These are phyloP conservation scores for Fomitopsis betulina DNA, from an alignment of 1,284 basidiomycete species.

Conservation along the genomic window DNA sequence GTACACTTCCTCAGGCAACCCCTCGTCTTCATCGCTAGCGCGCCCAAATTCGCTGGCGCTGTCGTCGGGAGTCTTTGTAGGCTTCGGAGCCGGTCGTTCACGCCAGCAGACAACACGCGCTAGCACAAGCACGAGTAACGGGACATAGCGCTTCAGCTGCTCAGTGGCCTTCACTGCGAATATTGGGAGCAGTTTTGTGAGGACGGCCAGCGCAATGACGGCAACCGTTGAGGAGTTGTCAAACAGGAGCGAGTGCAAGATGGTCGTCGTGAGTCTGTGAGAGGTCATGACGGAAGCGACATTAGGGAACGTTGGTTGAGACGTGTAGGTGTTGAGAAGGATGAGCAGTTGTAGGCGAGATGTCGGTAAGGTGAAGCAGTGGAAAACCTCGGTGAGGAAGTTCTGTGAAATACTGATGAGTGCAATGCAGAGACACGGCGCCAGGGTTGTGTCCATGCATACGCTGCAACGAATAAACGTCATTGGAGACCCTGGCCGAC, in stretches of 20 bases:
- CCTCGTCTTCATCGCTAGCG: constrained; percentile 18
- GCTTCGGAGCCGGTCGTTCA: constrained; percentile 34
- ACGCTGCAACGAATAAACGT: no score
- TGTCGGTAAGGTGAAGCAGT: constrained; percentile 52
- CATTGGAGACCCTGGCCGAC: no score
- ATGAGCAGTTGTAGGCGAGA: constrained; percentile 65
- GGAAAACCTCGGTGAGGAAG: constrained; percentile 58
- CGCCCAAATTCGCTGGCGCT: constrained; percentile 25
- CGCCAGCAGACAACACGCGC: constrained; percentile 72
- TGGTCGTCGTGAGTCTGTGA: constrained; percentile 57
- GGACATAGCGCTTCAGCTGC: constrained; percentile 52
- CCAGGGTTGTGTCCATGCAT: no score
- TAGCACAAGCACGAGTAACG: constrained; percentile 58
- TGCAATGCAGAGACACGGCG: not conserved
- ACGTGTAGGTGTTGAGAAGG: constrained; percentile 57
- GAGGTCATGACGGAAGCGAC: constrained; percentile 44
- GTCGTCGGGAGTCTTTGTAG: constrained; percentile 14
- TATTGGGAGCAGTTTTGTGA: constrained; percentile 70
- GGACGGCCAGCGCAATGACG: constrained; percentile 53
- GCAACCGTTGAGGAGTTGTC: constrained; percentile 71
- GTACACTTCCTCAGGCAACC: constrained; percentile 18
- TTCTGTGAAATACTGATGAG: constrained; percentile 37
- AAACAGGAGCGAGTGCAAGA: constrained; percentile 60
- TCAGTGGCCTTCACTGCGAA: constrained; percentile 59
- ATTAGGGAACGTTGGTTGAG: constrained; percentile 45